phyloP scores from a whole-genome alignment of 208 protist genomes.

The Strigomonas culicis region DNA sequence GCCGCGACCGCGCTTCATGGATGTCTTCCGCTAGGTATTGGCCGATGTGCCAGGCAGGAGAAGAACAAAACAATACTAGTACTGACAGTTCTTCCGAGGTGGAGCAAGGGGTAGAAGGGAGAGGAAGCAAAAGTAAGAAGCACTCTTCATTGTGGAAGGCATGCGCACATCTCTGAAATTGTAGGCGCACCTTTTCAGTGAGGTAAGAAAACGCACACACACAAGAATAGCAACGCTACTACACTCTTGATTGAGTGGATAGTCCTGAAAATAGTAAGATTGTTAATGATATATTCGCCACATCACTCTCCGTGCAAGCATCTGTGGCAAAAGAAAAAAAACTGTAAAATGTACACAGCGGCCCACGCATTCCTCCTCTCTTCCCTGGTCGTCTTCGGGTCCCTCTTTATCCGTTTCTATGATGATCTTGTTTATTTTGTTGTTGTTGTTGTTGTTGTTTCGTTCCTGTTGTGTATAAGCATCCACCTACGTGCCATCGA shows the following conservation, averaged over 20 bases:
- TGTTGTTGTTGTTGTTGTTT: background rate
- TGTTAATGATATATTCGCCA: background rate
- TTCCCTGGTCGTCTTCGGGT: too few relatives aligned
- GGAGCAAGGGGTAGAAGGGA: background rate
- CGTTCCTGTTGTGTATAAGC: background rate
- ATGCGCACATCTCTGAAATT: too few relatives aligned
- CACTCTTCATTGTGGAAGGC: too few relatives aligned
- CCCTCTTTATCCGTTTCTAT: too few relatives aligned
- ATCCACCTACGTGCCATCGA: conserved; percentile 31
- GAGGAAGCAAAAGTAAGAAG: background rate
- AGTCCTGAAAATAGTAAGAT: background rate
- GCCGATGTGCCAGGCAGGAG: background rate
- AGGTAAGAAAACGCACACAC: too few relatives aligned
- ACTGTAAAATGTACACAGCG: background rate
- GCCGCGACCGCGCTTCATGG: conserved; percentile 64
- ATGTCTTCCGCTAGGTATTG: background rate
- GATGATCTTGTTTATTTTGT: background rate
- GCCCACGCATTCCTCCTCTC: background rate
- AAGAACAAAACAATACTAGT: too few relatives aligned
- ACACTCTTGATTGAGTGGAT: background rate
- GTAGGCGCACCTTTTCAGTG: too few relatives aligned
- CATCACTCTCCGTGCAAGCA: background rate
- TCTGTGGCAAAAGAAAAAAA: background rate
- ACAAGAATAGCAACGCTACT: too few relatives aligned
- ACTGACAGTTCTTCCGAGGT: too few relatives aligned